Evolutionary conservation across 2,329 filamentous ascomycete genomes (phyloP).

Genomic region (Emmonsiellopsis sp.): DNA sequence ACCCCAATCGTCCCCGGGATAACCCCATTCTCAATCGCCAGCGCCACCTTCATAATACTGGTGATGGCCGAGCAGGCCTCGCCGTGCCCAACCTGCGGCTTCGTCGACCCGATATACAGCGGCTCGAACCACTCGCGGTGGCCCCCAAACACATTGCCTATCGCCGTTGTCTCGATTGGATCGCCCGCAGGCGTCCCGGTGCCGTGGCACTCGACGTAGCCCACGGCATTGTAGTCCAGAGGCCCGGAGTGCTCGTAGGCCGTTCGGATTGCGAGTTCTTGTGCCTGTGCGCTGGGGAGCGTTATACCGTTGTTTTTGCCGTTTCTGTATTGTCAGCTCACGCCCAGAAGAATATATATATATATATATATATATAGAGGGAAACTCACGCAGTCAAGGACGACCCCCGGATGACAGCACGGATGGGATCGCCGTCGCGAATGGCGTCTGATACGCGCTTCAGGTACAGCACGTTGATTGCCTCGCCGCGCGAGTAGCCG

Average conservation of each 20-base stretch:
- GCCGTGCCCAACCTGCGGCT: conserved; percentile 28
- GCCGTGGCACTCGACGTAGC: conserved; percentile 33
- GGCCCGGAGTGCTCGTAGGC: conserved; percentile 19
- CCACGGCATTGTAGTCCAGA: conserved; percentile 15
- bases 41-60: conserved; percentile 22
- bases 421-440: conserved; percentile 35
- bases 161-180: conserved; percentile 13
- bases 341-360: too few species aligned
- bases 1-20: conserved; percentile 20
- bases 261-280: conserved; percentile 22
- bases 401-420: conserved; percentile 28
- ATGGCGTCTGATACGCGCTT: conserved; percentile 40
- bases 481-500: conserved; percentile 45
- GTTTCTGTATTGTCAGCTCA: conserved; percentile 8
- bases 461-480: conserved; percentile 36
- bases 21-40: conserved; percentile 18
- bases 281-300: conserved; percentile 25
- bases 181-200: conserved; percentile 28
- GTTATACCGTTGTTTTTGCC: conserved; percentile 28
- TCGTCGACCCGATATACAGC: conserved; percentile 15
- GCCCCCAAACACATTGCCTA: conserved; percentile 7
- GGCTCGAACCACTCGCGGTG: not conserved
- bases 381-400: too few species aligned
- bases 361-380: too few species aligned
- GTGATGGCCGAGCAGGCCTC: conserved; percentile 17